A percentile compares a stretch with the other conserved stretches of the same genome.
These are phyloP conservation scores for Xylariaceae sp. DNA, from an alignment of 2,329 filamentous ascomycete species.

Conservation along the genomic window DNA sequence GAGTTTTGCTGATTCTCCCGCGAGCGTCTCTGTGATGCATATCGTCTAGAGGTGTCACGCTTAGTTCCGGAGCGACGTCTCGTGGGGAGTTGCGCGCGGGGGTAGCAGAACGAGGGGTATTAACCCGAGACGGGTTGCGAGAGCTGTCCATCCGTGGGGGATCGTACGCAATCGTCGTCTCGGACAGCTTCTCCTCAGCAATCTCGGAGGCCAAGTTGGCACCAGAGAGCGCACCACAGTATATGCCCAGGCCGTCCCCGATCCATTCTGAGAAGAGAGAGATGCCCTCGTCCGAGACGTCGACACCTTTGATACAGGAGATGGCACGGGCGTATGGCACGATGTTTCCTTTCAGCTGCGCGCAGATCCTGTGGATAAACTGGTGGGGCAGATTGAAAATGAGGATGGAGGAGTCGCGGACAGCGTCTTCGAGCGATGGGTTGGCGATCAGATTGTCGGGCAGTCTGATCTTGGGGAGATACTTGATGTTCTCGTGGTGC, in stretches of 20 bases:
- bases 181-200: constrained; percentile 90
- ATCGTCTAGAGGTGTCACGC: constrained; percentile 46
- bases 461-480: constrained; percentile 81
- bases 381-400: constrained; percentile 97
- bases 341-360: constrained; percentile 80
- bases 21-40: constrained; percentile 64
- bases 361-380: constrained; percentile 84
- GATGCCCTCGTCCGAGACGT: constrained; percentile 80
- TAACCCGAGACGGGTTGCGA: constrained; percentile 58
- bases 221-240: constrained; percentile 90
- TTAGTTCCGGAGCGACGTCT: constrained; percentile 44
- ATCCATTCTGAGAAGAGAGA: constrained; percentile 94
- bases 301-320: constrained; percentile 96
- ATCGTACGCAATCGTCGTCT: constrained; percentile 95
- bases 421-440: constrained; percentile 72
- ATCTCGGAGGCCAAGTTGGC: constrained; percentile 97
- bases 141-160: constrained; percentile 80
- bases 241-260: constrained; percentile 84
- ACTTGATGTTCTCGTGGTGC: constrained; percentile 95
- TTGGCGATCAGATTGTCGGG: constrained; percentile 81
- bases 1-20: constrained; percentile 61
- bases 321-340: constrained; percentile 88
- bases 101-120: constrained; percentile 42
- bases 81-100: constrained; percentile 45
- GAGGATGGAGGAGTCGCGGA: constrained; percentile 78